Evolutionary conservation across 2,329 filamentous ascomycete species (phyloP).

Genomic region (Penicillium palitans): DNA sequence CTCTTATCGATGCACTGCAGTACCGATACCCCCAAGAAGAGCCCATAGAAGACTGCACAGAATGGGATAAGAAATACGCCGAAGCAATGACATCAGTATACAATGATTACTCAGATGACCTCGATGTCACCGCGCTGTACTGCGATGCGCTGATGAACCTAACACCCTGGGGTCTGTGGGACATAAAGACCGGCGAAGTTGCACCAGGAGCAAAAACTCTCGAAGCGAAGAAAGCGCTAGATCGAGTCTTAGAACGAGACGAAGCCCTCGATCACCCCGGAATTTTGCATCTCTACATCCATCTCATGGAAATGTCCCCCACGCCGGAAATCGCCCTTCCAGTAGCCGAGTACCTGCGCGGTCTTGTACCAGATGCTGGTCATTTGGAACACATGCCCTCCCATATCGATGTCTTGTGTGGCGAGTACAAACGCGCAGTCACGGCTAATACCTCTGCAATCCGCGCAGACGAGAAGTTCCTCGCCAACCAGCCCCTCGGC

Average conservation of each 20-base stretch:
- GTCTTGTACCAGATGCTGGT: conserved; percentile 67
- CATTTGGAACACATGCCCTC: conserved; percentile 77
- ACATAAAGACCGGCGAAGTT: conserved; percentile 59
- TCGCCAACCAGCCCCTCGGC: conserved; percentile 55
- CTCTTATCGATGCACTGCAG: conserved; percentile 63
- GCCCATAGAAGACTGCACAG: conserved; percentile 50
- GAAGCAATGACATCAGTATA: conserved; percentile 61
- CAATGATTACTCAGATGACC: conserved; percentile 52
- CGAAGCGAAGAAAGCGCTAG: conserved; percentile 60
- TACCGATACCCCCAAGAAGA: conserved; percentile 60
- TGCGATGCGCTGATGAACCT: conserved; percentile 67
- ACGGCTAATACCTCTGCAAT: conserved; percentile 67
- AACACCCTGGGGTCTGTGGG: conserved; percentile 66
- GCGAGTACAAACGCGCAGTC: conserved; percentile 68
- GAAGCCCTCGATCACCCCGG: conserved; percentile 63
- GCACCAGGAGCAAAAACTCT: conserved; percentile 56
- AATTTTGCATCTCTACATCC: conserved; percentile 73
- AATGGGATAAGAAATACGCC: conserved; percentile 62
- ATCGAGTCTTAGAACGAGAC: conserved; percentile 54
- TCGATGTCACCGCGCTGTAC: conserved; percentile 64
- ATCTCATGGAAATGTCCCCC: conserved; percentile 75
- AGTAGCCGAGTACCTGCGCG: conserved; percentile 62
- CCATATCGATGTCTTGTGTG: conserved; percentile 72
- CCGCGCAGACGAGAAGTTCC: conserved; percentile 66
- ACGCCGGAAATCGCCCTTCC: conserved; percentile 63